Conservation (phyloP, 2,329 filamentous ascomycete species). For the Cordyceps fumosorosea region DNA sequence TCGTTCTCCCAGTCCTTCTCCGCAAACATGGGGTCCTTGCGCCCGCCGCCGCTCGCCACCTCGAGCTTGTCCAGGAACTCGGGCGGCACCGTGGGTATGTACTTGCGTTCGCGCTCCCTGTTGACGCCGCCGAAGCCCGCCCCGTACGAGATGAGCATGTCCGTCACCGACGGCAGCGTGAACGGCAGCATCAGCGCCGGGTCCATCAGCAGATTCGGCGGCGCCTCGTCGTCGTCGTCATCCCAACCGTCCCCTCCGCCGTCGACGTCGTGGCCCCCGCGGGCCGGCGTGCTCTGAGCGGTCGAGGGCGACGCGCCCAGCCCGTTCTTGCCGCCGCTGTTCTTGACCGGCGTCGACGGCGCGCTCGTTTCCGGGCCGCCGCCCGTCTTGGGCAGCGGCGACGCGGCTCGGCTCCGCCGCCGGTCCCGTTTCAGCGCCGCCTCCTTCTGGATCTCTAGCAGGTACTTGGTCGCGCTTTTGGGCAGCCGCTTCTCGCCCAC, state of each 20-base stretch:
- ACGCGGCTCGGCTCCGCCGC: conserved; percentile 40
- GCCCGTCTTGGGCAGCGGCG: conserved; percentile 29
- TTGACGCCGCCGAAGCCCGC: conserved; percentile 92
- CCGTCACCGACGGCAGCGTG: conserved; percentile 87
- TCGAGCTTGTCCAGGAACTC: conserved; percentile 91
- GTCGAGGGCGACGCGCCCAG: conserved; percentile 34
- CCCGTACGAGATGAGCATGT: conserved; percentile 94
- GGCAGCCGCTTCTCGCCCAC: conserved; percentile 89
- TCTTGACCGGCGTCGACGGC: conserved; percentile 38
- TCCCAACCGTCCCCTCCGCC: conserved; percentile 30
- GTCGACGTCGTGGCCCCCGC: conserved; percentile 22
- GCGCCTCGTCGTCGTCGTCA: conserved; percentile 49
- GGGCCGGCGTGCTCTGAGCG: conserved; percentile 33
- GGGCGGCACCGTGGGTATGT: conserved; percentile 88
- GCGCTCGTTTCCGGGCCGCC: conserved; percentile 24
- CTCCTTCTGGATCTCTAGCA: conserved; percentile 70
- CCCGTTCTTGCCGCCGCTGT: conserved; percentile 36
- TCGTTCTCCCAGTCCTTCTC: conserved; percentile 64
- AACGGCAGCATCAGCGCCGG: conserved; percentile 91
- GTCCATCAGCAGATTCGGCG: conserved; percentile 73
- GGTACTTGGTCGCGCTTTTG: conserved; percentile 82
- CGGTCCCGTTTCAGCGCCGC: conserved; percentile 53
- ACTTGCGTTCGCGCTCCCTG: conserved; percentile 84
- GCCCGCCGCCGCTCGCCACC: conserved; percentile 36
- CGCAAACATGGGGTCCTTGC: conserved; percentile 50